A percentile compares a stretch with the other conserved stretches of the same genome.
Conservation (phyloP, 1,284 basidiomycete genomes). For the Pseudomicrostroma phylloplanum region DNA sequence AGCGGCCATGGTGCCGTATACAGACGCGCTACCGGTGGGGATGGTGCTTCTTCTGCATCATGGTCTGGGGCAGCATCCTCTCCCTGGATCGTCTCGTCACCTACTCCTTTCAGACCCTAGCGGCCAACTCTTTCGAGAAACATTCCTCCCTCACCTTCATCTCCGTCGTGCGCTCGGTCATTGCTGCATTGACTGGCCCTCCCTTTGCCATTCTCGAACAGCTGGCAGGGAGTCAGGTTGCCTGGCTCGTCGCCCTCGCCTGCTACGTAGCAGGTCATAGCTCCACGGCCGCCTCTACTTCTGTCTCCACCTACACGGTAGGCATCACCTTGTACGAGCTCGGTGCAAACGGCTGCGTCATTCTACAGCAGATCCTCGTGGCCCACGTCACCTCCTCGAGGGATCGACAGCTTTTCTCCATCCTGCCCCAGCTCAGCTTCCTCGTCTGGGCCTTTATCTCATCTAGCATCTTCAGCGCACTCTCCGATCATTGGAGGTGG, state of each 20-base stretch:
- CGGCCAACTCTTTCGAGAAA: constrained; percentile 14
- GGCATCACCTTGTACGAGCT: constrained; percentile 15
- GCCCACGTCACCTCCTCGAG: constrained; percentile 15
- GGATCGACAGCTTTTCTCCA: constrained; percentile 13
- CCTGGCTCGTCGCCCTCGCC: constrained; percentile 8
- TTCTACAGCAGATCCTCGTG: constrained; percentile 12
- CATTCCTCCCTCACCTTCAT: constrained; percentile 15
- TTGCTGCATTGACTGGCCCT: constrained; percentile 16
- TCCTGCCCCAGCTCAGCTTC: constrained; percentile 17
- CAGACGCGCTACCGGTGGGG: too few relatives aligned
- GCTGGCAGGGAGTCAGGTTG: constrained; percentile 7
- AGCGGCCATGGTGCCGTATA: too few relatives aligned
- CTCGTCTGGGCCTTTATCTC: constrained; percentile 16
- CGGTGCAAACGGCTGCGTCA: constrained; percentile 17
- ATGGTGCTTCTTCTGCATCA: too few relatives aligned
- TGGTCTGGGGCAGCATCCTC: constrained; percentile 16
- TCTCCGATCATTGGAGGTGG: constrained; percentile 17
- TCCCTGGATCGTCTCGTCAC: constrained; percentile 17
- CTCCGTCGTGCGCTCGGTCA: constrained; percentile 12
- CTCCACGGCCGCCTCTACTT: constrained; percentile 5
- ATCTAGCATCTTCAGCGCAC: constrained; percentile 12
- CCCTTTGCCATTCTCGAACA: constrained; percentile 16
- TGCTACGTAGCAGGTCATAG: constrained; percentile 13
- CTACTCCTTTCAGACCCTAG: constrained; percentile 18
- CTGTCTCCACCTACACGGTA: constrained; percentile 6